phyloP scores from a whole-genome alignment of 73 alveolate species.

The Paramecium caudatum region DNA sequence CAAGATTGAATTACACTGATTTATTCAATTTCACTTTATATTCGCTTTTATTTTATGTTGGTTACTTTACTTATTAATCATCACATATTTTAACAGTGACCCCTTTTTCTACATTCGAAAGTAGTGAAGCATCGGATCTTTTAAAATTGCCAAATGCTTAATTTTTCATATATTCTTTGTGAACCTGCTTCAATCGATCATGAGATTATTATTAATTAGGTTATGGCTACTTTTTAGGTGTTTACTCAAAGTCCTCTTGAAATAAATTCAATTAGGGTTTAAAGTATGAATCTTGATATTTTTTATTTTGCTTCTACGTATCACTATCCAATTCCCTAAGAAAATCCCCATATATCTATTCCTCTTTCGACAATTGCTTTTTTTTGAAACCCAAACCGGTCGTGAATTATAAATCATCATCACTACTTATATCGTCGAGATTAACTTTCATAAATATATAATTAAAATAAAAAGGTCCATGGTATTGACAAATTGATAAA shows the following conservation, averaged over 20 bases:
- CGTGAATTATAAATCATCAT: background rate
- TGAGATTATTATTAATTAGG: background rate
- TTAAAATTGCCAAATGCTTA: constrained; percentile 17
- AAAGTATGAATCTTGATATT: background rate
- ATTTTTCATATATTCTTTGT: constrained; percentile 1
- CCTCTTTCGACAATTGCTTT: background rate
- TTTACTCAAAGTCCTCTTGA: constrained; percentile 9
- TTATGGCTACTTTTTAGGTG: background rate
- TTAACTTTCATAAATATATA: constrained; percentile 20
- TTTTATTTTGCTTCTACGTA: background rate
- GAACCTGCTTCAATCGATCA: background rate
- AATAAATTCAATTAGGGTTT: constrained; percentile 25
- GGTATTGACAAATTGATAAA: too few species aligned
- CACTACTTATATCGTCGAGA: constrained; percentile 1
- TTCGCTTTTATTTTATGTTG: background rate
- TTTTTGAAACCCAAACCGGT: constrained; percentile 4
- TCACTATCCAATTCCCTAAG: too few species aligned
- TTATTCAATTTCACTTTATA: background rate
- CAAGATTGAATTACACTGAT: constrained; percentile 2
- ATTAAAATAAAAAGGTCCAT: too few species aligned
- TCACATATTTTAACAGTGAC: background rate
- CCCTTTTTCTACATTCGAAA: constrained; percentile 3
- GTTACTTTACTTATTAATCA: background rate
- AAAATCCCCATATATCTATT: too few species aligned
- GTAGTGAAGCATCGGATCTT: background rate